Conservation (phyloP, 2,329 filamentous ascomycete genomes). For the Pseudofabraea citricarpa region DNA sequence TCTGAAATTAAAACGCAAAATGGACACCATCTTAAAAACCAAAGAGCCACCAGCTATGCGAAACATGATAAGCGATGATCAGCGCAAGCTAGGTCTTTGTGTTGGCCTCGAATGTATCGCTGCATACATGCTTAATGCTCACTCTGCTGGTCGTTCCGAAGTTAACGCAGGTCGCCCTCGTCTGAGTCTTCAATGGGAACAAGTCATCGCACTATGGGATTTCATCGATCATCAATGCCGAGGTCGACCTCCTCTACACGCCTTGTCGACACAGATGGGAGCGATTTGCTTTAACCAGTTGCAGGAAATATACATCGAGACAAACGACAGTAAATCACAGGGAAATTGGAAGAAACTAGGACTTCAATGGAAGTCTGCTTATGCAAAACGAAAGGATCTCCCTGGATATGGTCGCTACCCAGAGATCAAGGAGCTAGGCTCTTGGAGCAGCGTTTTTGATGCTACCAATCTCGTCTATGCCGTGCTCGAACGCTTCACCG, state of each 20-base stretch:
- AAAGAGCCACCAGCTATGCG: slow-evolving; percentile 13
- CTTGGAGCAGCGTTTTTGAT: no score
- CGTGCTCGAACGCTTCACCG: no score
- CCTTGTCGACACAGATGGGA: background rate
- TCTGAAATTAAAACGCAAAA: slow-evolving; percentile 24
- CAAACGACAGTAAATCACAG: slow-evolving; percentile 26
- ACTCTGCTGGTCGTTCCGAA: background rate
- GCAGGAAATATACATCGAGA: slow-evolving; percentile 1
- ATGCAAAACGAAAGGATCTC: no score
- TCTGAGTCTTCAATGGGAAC: slow-evolving; percentile 3
- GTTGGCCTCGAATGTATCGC: slow-evolving; percentile 23
- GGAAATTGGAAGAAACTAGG: no score
- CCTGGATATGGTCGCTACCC: no score
- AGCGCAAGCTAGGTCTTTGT: slow-evolving; percentile 20
- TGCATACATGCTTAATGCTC: slow-evolving; percentile 20
- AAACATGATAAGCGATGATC: slow-evolving; percentile 11
- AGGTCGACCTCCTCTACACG: background rate
- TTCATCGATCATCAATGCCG: slow-evolving; percentile 2
- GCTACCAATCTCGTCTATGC: no score
- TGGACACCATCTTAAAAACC: slow-evolving; percentile 22
- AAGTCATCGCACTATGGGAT: slow-evolving; percentile 4
- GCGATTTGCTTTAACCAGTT: slow-evolving; percentile 1
- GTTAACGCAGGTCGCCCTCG: background rate
- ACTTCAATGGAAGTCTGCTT: no score
- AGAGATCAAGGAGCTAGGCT: no score